Conservation (phyloP, 208 protist species). For the Crithidia mellificae region DNA sequence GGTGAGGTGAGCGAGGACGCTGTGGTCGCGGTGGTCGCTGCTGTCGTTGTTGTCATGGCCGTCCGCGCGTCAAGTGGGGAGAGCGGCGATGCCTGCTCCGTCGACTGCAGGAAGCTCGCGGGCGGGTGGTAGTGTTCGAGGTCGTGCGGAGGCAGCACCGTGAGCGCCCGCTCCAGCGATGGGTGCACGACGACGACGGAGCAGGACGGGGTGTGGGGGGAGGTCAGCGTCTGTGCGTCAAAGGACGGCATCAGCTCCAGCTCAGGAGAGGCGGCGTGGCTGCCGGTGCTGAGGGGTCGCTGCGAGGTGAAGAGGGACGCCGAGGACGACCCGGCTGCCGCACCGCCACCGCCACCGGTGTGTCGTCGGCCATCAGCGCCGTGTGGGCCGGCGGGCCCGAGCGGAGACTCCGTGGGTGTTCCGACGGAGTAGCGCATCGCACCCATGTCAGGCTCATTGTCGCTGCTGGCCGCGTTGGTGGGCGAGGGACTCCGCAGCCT, state of each 20-base stretch:
- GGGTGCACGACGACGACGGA: slow-evolving; percentile 32
- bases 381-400: background rate
- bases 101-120: background rate
- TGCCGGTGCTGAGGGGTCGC: background rate
- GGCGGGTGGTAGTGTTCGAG: too few relatives aligned
- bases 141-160: too few relatives aligned
- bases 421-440: slow-evolving; percentile 5
- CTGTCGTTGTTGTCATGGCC: background rate
- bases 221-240: background rate
- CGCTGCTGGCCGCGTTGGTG: background rate
- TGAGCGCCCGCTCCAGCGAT: slow-evolving; percentile 11
- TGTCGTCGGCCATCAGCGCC: background rate
- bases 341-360: too few relatives aligned
- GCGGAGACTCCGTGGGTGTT: background rate
- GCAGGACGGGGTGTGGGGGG: slow-evolving; percentile 5
- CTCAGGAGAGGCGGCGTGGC: background rate
- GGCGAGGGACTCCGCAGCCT: background rate
- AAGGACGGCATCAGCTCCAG: slow-evolving; percentile 10
- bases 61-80: too few relatives aligned
- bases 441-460: background rate
- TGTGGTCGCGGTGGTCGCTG: background rate
- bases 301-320: background rate
- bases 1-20: slow-evolving; percentile 7
- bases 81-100: background rate
- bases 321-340: too few relatives aligned